Base-by-base conservation (phyloP, 2,329 filamentous ascomycete species). In the Phaeosphaeriaceae sp. region DNA sequence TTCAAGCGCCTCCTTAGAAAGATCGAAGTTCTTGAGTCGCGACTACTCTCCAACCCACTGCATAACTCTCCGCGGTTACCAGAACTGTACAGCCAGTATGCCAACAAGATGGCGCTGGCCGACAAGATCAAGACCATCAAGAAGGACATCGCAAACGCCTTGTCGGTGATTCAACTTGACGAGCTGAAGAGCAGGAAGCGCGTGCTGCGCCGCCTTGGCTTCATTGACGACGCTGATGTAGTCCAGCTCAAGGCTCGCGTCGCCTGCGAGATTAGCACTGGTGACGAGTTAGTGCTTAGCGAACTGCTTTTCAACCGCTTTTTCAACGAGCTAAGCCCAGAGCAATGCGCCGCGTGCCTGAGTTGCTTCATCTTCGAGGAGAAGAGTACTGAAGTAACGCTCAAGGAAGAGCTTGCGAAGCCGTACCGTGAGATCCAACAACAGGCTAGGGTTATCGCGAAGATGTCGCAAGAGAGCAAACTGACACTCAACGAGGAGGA, bases 291-390 rank as follows among this genome's bases (percentile, higher is more conserved):
- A 44, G 89, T 99, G 64, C 86, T 99, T 5, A 93, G 92, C 13
- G 95, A 99, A 78, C 84, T 99, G 26, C 86, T 99, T 0, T 98
- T 99, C 79, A 96, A 98, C 78, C 88, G 94, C 42, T 98, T 97
- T 85, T 99, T 99, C 86, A 99, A 98, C 76, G 94, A 97, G 74
- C 83, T 98, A 46, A 89, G 89, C 0, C 93, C 95, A 0, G 94
- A 98, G 77, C 86, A 94, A 66, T 92, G 90, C 69, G 95, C 95
- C 1, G 87, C 94, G 0, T 88, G 94, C 6, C 85, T 99, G 59
- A 96, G 92, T 70, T 94, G 92, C 73, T 98, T 99, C 81, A 95
- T 99, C 65, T 97, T 98, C 68, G 96, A 99, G 74, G 95, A 99
- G 81, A 97, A 96, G 83, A 89, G 92, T 49, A 91, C 94, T 69